A percentile compares a stretch with the other conserved stretches of the same genome.
Evolutionary conservation across 2,329 filamentous ascomycete species (phyloP).

Genomic region (Fusarium sp.): DNA sequence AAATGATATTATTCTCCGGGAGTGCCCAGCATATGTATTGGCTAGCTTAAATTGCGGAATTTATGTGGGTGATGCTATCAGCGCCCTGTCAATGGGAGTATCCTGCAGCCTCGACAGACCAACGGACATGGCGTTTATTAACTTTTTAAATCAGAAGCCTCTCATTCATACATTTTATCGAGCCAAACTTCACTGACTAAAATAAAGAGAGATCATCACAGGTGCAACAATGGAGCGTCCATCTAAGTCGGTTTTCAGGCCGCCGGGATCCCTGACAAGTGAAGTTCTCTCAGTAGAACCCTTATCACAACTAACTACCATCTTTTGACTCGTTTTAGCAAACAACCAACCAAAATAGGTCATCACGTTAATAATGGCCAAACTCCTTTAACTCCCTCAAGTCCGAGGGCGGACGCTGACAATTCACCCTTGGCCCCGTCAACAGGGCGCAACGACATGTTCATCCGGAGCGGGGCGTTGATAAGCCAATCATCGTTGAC

Average conservation of each 20-base stretch:
- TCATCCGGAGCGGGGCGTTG: not conserved
- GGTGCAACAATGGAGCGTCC: not conserved
- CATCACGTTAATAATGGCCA: not conserved
- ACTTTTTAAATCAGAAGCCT: not conserved
- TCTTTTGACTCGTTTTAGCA: not conserved
- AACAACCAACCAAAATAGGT: not conserved
- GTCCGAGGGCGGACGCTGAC: not conserved
- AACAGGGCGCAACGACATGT: slow-evolving; percentile 15
- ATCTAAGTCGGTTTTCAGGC: not conserved
- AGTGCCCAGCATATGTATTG: not conserved
- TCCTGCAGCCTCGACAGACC: not conserved
- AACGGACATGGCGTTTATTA: not conserved
- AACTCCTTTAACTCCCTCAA: not conserved
- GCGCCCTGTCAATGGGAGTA: not conserved
- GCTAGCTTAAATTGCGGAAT: not conserved
- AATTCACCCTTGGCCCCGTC: not conserved
- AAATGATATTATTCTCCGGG: too few species aligned
- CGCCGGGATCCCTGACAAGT: not conserved
- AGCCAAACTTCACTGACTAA: not conserved
- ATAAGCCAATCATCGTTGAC: not conserved
- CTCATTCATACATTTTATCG: not conserved
- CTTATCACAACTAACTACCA: not conserved
- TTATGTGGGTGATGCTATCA: not conserved
- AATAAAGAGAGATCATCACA: not conserved
- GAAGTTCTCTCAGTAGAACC: not conserved